Conservation (phyloP, 1,139 yeast species). For the Suhomyces ambrosiae region DNA sequence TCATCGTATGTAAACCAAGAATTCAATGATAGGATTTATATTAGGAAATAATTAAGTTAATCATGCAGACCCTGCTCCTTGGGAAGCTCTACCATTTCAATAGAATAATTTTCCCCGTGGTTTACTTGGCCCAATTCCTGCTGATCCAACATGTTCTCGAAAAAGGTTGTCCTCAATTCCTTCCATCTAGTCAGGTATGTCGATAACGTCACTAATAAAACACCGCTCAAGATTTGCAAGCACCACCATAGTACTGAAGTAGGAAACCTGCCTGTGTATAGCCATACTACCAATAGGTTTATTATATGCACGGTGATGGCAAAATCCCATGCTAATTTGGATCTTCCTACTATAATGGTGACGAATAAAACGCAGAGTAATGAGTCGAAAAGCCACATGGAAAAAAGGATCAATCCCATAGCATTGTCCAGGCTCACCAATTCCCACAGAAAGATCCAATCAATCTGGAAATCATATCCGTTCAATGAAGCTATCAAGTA, state of each 20-base stretch:
- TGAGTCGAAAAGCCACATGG: constrained; percentile 81
- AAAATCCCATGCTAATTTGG: constrained; percentile 94
- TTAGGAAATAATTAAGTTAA: no score
- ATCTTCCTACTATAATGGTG: constrained; percentile 85
- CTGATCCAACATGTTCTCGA: constrained; percentile 71
- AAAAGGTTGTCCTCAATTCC: constrained; percentile 84
- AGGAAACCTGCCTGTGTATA: constrained; percentile 68
- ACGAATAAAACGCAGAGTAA: constrained; percentile 77
- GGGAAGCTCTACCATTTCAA: constrained; percentile 25
- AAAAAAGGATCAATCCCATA: constrained; percentile 71
- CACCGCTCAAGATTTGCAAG: constrained; percentile 67
- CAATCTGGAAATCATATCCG: constrained; percentile 63
- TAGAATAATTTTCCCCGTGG: constrained; percentile 16
- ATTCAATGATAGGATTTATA: no score
- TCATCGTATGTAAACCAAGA: no score
- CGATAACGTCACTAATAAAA: constrained; percentile 73
- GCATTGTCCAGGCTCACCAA: constrained; percentile 74
- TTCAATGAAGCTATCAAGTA: constrained; percentile 57
- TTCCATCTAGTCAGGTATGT: constrained; percentile 89
- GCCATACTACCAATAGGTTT: constrained; percentile 70
- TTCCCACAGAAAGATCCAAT: constrained; percentile 85
- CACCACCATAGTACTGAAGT: constrained; percentile 80
- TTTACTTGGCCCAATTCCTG: constrained; percentile 42
- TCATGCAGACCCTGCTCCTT: constrained; percentile 13
- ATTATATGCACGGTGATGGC: constrained; percentile 87